Conservation (phyloP, 164 flowering plant genomes). For the Protea cynaroides region DNA sequence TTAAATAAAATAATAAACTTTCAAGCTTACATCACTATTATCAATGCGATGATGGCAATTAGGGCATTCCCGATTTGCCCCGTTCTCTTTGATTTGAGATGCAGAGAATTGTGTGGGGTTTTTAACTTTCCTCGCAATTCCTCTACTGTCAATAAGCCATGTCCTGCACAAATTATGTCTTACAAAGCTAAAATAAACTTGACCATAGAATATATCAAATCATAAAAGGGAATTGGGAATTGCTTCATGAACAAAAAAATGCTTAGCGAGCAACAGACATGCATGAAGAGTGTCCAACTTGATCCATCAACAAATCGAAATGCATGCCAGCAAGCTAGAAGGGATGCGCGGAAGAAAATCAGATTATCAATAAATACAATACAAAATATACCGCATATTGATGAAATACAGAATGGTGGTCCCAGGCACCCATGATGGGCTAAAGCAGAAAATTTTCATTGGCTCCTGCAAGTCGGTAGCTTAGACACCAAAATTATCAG, state of each 20-base stretch:
- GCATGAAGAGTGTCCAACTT: not conserved
- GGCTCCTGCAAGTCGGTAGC: not conserved
- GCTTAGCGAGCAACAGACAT: not conserved
- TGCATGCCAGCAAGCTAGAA: not conserved
- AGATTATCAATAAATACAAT: not conserved
- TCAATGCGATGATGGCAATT: conserved; percentile 63
- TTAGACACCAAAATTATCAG: not conserved
- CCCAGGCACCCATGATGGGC: too few relatives aligned
- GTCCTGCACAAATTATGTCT: conserved; percentile 35
- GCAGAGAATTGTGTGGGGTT: conserved; percentile 36
- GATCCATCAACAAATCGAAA: not conserved
- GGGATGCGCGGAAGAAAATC: not conserved
- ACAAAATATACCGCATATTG: not conserved
- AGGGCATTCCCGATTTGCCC: conserved; percentile 68
- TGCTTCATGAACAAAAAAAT: not conserved
- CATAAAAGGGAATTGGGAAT: not conserved
- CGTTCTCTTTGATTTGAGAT: conserved; percentile 49
- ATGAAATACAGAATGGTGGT: not conserved
- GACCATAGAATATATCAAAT: not conserved
- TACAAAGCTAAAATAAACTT: not conserved
- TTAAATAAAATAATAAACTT: too few relatives aligned
- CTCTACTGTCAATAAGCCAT: conserved; percentile 63
- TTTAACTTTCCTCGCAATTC: conserved; percentile 66
- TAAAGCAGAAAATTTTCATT: too few relatives aligned
- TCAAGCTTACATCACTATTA: conserved; percentile 73